phyloP scores from a whole-genome alignment of 176 grass and related monocot species.

The Juncus inflexus region DNA sequence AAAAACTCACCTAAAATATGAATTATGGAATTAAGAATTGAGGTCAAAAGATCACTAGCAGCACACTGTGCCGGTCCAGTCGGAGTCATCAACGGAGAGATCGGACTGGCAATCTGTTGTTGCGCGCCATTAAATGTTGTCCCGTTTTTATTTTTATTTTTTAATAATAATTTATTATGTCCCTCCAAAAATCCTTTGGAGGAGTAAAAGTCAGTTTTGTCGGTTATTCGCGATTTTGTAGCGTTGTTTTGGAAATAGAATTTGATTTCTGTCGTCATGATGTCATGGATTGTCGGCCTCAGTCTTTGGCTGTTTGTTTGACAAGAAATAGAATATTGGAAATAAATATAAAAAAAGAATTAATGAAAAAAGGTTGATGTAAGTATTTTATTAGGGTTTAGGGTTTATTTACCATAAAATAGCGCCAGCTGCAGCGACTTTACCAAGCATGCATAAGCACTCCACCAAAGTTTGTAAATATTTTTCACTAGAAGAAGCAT shows the following conservation, averaged over 20 bases:
- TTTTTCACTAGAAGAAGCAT: constrained; percentile 60
- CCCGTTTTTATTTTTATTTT: constrained; percentile 64
- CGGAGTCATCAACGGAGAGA: constrained; percentile 74
- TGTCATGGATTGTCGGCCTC: constrained; percentile 79
- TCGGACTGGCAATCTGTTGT: constrained; percentile 72
- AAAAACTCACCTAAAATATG: constrained; percentile 76
- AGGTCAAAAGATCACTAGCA: constrained; percentile 60
- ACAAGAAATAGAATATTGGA: constrained; percentile 4
- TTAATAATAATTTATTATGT: constrained; percentile 37
- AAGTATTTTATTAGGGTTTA: constrained; percentile 2
- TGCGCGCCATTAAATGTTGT: constrained; percentile 43
- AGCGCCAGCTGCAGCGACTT: constrained; percentile 97
- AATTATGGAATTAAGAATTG: constrained; percentile 63
- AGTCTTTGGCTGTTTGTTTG: constrained; percentile 66
- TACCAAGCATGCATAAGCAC: constrained; percentile 96
- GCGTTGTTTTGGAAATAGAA: constrained; percentile 34
- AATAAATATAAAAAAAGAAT: not conserved
- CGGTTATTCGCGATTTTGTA: constrained; percentile 42
- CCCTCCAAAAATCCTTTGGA: constrained; percentile 41
- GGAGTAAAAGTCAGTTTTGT: constrained; percentile 37
- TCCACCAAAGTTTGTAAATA: constrained; percentile 90
- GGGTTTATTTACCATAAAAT: constrained; percentile 82
- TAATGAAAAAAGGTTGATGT: not conserved
- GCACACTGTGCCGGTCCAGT: constrained; percentile 62
- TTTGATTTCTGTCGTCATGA: constrained; percentile 86